Conservation (phyloP, 2,329 filamentous ascomycete genomes). For the Ceratocystis variospora region DNA sequence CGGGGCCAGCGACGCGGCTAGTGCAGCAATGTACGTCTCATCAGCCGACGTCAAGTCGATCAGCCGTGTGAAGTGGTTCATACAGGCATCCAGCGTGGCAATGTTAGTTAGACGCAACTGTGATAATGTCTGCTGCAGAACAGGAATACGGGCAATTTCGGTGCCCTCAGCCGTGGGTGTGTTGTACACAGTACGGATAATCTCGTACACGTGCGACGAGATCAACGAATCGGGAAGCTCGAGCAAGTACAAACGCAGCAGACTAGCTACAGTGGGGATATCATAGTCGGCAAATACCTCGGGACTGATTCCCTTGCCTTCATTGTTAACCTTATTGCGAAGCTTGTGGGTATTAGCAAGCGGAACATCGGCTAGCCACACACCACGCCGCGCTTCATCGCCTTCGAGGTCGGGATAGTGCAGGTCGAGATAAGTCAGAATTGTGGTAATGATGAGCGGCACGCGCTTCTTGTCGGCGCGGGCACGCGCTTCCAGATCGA, state of each 20-base stretch:
- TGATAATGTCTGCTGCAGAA: slow-evolving; percentile 88
- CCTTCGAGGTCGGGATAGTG: slow-evolving; percentile 96
- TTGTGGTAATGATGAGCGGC: slow-evolving; percentile 77
- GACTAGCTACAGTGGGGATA: slow-evolving; percentile 81
- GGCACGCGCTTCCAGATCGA: slow-evolving; percentile 90
- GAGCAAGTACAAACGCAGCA: slow-evolving; percentile 85
- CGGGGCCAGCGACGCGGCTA: slow-evolving; percentile 64
- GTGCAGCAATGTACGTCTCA: slow-evolving; percentile 62
- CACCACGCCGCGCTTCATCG: slow-evolving; percentile 77
- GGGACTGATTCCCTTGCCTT: slow-evolving; percentile 63
- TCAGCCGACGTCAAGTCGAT: slow-evolving; percentile 95
- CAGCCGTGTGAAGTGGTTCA: slow-evolving; percentile 93
- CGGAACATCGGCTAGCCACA: slow-evolving; percentile 90
- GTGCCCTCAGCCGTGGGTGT: slow-evolving; percentile 63
- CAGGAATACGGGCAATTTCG: slow-evolving; percentile 68
- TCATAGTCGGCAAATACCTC: slow-evolving; percentile 79
- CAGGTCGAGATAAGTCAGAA: slow-evolving; percentile 88
- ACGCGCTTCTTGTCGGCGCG: slow-evolving; percentile 91
- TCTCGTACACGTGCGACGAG: slow-evolving; percentile 96
- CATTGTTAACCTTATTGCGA: slow-evolving; percentile 75
- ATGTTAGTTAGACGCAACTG: slow-evolving; percentile 94
- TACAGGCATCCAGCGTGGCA: slow-evolving; percentile 93
- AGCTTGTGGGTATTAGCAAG: slow-evolving; percentile 73
- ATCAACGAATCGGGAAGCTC: slow-evolving; percentile 97
- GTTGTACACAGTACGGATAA: slow-evolving; percentile 91